phyloP scores from a whole-genome alignment of 2,329 filamentous ascomycete genomes.

The Periconia sp. region DNA sequence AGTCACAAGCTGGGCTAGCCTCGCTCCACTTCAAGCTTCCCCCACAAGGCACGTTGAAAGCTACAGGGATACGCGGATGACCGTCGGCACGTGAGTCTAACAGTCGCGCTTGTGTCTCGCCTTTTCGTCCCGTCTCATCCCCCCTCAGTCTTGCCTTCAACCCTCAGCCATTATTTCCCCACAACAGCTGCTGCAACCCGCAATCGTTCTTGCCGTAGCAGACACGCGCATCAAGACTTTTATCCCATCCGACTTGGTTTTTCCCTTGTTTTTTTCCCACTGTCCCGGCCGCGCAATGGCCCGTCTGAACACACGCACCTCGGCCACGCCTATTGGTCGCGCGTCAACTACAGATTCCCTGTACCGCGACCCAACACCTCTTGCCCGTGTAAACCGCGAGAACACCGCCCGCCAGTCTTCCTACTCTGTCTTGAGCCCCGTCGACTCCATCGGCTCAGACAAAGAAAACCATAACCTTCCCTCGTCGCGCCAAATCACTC shows the following conservation, averaged over 20 bases:
- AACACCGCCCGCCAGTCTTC: conserved; percentile 24
- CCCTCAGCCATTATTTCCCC: too few species aligned
- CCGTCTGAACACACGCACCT: conserved; percentile 37
- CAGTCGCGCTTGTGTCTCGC: conserved; percentile 1
- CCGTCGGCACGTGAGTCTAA: conserved; percentile 20
- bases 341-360: conserved; percentile 37
- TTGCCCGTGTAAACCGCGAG: conserved; percentile 11
- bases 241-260: conserved; percentile 4
- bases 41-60: not conserved
- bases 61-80: conserved; percentile 22
- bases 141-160: too few species aligned
- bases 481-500: conserved; percentile 29
- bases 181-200: not conserved
- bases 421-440: conserved; percentile 37
- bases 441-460: conserved; percentile 41
- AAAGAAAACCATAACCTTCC: conserved; percentile 47
- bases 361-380: conserved; percentile 41
- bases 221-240: conserved; percentile 7
- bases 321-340: conserved; percentile 33
- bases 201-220: conserved; percentile 16
- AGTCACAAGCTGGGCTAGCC: not conserved
- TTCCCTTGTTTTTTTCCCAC: conserved; percentile 1
- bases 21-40: not conserved
- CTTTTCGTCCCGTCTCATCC: too few species aligned
- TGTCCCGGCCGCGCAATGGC: conserved; percentile 29